Conservation (phyloP, 2,329 filamentous ascomycete genomes). For the Juglanconis oblonga region DNA sequence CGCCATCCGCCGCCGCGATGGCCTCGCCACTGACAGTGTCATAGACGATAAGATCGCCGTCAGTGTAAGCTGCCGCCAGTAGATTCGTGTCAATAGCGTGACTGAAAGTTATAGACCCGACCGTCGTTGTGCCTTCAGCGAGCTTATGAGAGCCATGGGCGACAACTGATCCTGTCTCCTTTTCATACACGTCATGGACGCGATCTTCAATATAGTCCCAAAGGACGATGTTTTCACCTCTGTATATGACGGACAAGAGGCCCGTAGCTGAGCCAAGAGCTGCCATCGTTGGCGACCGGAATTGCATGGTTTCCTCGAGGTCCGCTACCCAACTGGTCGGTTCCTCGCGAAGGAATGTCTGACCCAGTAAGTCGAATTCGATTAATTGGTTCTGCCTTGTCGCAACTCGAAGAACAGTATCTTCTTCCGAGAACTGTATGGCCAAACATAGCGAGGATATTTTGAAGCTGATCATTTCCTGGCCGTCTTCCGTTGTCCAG, state of each 20-base stretch:
- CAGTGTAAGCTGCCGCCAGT: conserved; percentile 25
- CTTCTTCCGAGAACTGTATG: conserved; percentile 4
- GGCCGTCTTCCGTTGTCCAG: conserved; percentile 16
- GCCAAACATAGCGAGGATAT: conserved; percentile 14
- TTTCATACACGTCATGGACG: conserved; percentile 24
- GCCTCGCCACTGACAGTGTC: conserved; percentile 20
- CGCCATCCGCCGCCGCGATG: neutral
- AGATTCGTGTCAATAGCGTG: conserved; percentile 17
- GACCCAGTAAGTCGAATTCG: neutral
- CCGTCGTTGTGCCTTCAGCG: conserved; percentile 14
- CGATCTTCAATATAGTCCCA: conserved; percentile 22
- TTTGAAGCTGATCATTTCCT: conserved; percentile 11
- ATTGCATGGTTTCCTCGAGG: conserved; percentile 15
- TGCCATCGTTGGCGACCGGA: conserved; percentile 19
- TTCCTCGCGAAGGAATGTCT: neutral
- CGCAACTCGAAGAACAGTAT: neutral
- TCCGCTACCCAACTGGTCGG: conserved; percentile 14
- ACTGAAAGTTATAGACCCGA: conserved; percentile 23
- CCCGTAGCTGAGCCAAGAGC: conserved; percentile 16
- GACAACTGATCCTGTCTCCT: conserved; percentile 21
- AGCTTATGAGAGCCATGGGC: conserved; percentile 4
- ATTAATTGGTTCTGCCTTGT: conserved; percentile 2
- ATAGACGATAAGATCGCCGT: conserved; percentile 28
- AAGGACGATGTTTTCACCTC: conserved; percentile 24
- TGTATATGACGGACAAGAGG: conserved; percentile 27